phyloP scores from a whole-genome alignment of 805 yeast genomes.

The Yamadazyma endophytica region DNA sequence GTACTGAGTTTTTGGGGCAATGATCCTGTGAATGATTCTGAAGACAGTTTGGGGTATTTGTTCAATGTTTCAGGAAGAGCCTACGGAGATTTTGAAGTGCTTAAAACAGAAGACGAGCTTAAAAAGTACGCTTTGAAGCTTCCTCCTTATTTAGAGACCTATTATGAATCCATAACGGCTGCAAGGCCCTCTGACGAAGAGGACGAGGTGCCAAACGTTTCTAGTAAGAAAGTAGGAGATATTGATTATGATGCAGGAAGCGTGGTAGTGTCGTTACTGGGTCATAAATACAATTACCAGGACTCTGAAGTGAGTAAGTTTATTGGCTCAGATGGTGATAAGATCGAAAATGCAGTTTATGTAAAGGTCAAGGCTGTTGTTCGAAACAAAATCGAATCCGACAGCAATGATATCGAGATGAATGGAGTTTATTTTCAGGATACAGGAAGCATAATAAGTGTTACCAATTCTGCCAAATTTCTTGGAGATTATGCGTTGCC shows the following conservation, averaged over 20 bases:
- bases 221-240: slow-evolving; percentile 24
- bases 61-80: slow-evolving; percentile 33
- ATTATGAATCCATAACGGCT: slow-evolving; percentile 20
- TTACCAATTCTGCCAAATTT: slow-evolving; percentile 62
- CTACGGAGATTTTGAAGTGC: slow-evolving; percentile 26
- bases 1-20: slow-evolving; percentile 55
- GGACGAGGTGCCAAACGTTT: neutral
- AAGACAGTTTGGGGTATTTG: slow-evolving; percentile 20
- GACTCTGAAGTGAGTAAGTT: slow-evolving; percentile 14
- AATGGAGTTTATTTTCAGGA: slow-evolving; percentile 64
- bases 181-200: slow-evolving; percentile 23
- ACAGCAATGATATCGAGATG: slow-evolving; percentile 47
- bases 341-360: slow-evolving; percentile 28
- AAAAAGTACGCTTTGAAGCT: slow-evolving; percentile 14
- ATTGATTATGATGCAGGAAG: slow-evolving; percentile 24
- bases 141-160: slow-evolving; percentile 28
- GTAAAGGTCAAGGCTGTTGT: slow-evolving; percentile 27
- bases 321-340: slow-evolving; percentile 10
- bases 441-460: slow-evolving; percentile 57
- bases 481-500: slow-evolving; percentile 59
- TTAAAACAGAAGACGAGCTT: slow-evolving; percentile 3
- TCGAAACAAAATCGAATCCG: slow-evolving; percentile 44
- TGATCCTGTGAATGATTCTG: slow-evolving; percentile 9
- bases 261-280: slow-evolving; percentile 18
- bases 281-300: slow-evolving; percentile 20